Percentiles rank a stretch among this genome's conserved stretches.
phyloP scores from a whole-genome alignment of 2,329 filamentous ascomycete genomes.

The Xylaria sp. region DNA sequence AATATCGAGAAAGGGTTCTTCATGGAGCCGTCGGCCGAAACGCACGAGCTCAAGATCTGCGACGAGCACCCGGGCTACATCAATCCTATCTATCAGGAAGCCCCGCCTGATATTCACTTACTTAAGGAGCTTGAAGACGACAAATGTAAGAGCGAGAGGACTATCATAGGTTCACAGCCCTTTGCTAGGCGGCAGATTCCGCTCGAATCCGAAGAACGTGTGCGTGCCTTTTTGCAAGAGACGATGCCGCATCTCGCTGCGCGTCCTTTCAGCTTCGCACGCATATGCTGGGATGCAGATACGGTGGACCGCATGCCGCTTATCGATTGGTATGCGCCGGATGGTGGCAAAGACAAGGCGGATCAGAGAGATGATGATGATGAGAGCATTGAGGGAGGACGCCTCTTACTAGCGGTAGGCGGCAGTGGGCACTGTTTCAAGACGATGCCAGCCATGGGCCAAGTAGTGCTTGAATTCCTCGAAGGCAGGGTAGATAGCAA shows the following conservation, averaged over 20 bases:
- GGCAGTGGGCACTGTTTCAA: slow-evolving; percentile 65
- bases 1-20: slow-evolving; percentile 62
- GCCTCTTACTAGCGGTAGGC: slow-evolving; percentile 58
- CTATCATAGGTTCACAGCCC: slow-evolving; percentile 37
- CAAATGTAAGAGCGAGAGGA: neutral
- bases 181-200: slow-evolving; percentile 55
- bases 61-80: slow-evolving; percentile 69
- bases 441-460: slow-evolving; percentile 62
- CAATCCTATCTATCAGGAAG: slow-evolving; percentile 53
- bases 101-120: slow-evolving; percentile 29
- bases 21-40: slow-evolving; percentile 60
- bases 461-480: slow-evolving; percentile 60
- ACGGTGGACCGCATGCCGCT: slow-evolving; percentile 65
- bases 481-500: slow-evolving; percentile 57
- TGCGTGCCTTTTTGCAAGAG: slow-evolving; percentile 61
- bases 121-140: neutral
- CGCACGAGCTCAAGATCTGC: slow-evolving; percentile 60
- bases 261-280: slow-evolving; percentile 60
- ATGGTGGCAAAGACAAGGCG: slow-evolving; percentile 45
- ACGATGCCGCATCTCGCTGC: slow-evolving; percentile 64
- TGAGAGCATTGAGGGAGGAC: slow-evolving; percentile 48
- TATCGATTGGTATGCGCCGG: slow-evolving; percentile 59
- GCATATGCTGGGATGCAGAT: slow-evolving; percentile 68
- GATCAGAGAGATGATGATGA: neutral
- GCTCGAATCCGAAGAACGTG: slow-evolving; percentile 57